Evolutionary conservation across 2,329 filamentous ascomycete genomes (phyloP), one percentile per base, ranked within the genome.

Genomic region (Alternaria burnsii): DNA sequence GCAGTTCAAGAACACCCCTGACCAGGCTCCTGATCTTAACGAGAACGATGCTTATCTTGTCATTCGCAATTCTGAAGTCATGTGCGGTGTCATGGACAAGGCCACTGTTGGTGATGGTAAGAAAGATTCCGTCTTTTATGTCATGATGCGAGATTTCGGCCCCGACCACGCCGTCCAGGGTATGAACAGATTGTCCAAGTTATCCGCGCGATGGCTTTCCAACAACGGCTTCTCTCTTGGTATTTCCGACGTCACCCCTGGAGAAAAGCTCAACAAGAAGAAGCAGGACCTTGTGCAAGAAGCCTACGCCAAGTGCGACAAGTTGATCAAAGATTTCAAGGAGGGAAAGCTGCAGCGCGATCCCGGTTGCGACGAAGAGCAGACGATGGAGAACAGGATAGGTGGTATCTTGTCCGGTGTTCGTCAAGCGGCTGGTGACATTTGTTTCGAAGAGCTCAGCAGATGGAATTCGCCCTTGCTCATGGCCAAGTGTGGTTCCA

Each of bases 51-150:
- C 90, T 8, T 98, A 92, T 86, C 84, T 99, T 10, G 93, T 97
- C 14, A 90, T 99, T 63, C 91, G 94, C 58, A 98, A 99, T 76
- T 98, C 94, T 0, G 94, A 97, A 77, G 89, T 98, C 63, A 97
- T 99, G 92, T 98, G 94, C 74, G 95, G 95, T 62, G 87, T 90
- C 61, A 97, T 98, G 93, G 95, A 99, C 82, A 99, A 99, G 80
- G 91, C 92, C 1, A 98, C 94, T 0, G 92, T 99, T n/a, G 95
- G 95, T 69, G 89, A 92, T 6, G 95, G 95, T 71, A 98, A 98
- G 83, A 99, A 99, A 76, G 94, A 97, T 76, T 97, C 94, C 0
- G 89, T 99, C 20, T 99, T 98, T 75, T 99, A 97, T 74, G 91
- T 98, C 58, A 94, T 99, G 75, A 87, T 98, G 70, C 88, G 95